These are phyloP conservation scores for Striga hermonthica DNA, from an alignment of 305 asterid species.

Conservation along the genomic window DNA sequence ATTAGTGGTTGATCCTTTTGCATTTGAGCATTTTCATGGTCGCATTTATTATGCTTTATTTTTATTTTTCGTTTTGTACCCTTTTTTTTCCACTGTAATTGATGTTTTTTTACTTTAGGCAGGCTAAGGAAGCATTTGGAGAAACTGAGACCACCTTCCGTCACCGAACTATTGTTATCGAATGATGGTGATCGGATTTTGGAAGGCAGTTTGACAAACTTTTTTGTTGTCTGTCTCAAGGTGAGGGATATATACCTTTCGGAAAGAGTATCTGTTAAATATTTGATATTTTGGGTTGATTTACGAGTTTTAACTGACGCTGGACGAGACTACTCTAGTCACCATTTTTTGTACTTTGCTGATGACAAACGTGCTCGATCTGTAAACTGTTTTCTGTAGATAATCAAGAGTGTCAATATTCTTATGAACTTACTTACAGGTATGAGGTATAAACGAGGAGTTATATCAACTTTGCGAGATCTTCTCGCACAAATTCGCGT, in stretches of 20 bases:
- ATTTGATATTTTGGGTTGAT: background rate
- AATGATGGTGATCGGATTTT: conserved; percentile 75
- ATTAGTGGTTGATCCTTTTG: background rate
- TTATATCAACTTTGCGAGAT: too few species aligned
- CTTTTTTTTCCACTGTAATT: background rate
- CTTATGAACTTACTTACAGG: too few species aligned
- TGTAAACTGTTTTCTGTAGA: background rate
- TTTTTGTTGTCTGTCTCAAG: conserved; percentile 70
- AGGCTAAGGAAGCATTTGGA: conserved; percentile 81
- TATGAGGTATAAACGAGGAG: too few species aligned
- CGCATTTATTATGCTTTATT: background rate
- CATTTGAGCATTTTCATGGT: conserved; percentile 16
- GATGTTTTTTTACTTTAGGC: conserved; percentile 31
- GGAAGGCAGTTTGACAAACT: conserved; percentile 86
- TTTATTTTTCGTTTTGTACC: background rate
- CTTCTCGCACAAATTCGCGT: too few species aligned
- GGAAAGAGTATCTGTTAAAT: conserved; percentile 5
- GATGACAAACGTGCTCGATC: conserved; percentile 1
- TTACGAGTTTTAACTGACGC: background rate
- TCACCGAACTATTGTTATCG: conserved; percentile 72
- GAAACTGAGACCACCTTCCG: conserved; percentile 84
- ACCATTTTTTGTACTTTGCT: background rate
- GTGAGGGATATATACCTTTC: conserved; percentile 38
- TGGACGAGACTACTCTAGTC: conserved; percentile 6
- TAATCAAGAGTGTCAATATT: background rate